A percentile compares a stretch with the other conserved stretches of the same genome.
These are phyloP conservation scores for Raphanus sativus DNA, from an alignment of 345 rosid genomes.

Conservation along the genomic window DNA sequence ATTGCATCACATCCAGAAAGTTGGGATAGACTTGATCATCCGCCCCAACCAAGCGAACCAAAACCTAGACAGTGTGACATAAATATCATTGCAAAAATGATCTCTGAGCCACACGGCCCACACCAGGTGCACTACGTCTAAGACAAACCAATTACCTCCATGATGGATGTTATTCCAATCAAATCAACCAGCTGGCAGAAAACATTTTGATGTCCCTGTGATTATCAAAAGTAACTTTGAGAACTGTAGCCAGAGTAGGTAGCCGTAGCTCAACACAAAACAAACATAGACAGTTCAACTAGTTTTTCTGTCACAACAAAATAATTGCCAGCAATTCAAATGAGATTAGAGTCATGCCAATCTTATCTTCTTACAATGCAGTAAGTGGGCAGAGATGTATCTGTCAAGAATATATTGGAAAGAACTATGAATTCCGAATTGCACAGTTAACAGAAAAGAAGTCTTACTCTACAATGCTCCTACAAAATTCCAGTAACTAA, in stretches of 20 bases:
- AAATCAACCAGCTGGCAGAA: slow-evolving; percentile 87
- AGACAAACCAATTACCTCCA: slow-evolving; percentile 69
- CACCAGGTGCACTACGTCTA: slow-evolving; percentile 19
- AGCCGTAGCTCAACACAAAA: no score
- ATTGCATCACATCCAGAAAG: slow-evolving; percentile 96
- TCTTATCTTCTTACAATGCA: background rate
- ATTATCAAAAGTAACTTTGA: slow-evolving; percentile 32
- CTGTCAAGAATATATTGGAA: background rate
- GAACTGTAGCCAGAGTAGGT: no score
- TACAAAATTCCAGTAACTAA: background rate
- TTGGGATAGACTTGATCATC: slow-evolving; percentile 97
- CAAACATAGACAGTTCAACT: background rate
- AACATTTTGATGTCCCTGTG: slow-evolving; percentile 87
- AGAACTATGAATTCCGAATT: no score
- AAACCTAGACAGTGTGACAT: slow-evolving; percentile 53
- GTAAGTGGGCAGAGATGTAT: background rate
- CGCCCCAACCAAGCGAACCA: slow-evolving; percentile 94
- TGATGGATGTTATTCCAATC: slow-evolving; percentile 97
- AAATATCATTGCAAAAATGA: slow-evolving; percentile 16
- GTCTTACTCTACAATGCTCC: background rate
- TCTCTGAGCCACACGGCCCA: background rate
- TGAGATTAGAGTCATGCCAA: background rate
- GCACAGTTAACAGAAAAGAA: no score
- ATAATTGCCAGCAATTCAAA: background rate
- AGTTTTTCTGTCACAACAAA: background rate